Base-by-base conservation (phyloP, 352 stramenopile species). In the Phytophthora multivora region DNA sequence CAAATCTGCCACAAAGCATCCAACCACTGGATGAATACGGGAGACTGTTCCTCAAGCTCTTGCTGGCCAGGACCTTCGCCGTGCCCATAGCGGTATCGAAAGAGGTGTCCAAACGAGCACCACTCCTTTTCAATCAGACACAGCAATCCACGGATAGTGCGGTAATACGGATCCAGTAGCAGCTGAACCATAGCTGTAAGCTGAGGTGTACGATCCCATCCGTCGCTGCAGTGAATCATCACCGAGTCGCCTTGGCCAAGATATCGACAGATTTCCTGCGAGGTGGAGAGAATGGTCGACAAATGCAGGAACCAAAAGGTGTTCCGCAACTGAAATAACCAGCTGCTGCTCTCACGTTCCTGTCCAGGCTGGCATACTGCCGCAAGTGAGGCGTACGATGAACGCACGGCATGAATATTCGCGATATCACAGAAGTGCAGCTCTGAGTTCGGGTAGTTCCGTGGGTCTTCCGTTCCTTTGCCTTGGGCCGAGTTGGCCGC, bases 91-190 rank as follows among this genome's bases (percentile, higher is more conserved):
- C 98, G 86, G n/a, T 88, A 88, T 33, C 98, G 95, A 67, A 99
- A 99, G 51, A 98, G 97, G 83, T 99, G 97, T 0, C 98, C 98
- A 73, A 99, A 99, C 9, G 89, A 94, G 66, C 97, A 97, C 92
- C 98, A 99, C 59, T 99, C 98, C 71, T 99, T 99, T 77, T 99
- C 97, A 16, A 99, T 89, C 11, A 99, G 72, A 43, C 93, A 83
- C 31, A 96, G 76, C 65, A 99, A 98, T 4, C 98, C 98, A 12
- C 93, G 70, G 15, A 98, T 58, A 4, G 98, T 99, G 45, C 98
- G 86, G 68, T 98, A 99, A 67, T 98, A 98, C n/a, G 97, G 96
- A 75, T 99, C 98, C 39, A 99, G 57, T 5, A 99, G 71, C 3
- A 99, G 66, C 77, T 99, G 93, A 13, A 98, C 90, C 39, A 99